These are phyloP conservation scores for Fusarium nodosum DNA, from an alignment of 2,329 filamentous ascomycete species.

Conservation along the genomic window DNA sequence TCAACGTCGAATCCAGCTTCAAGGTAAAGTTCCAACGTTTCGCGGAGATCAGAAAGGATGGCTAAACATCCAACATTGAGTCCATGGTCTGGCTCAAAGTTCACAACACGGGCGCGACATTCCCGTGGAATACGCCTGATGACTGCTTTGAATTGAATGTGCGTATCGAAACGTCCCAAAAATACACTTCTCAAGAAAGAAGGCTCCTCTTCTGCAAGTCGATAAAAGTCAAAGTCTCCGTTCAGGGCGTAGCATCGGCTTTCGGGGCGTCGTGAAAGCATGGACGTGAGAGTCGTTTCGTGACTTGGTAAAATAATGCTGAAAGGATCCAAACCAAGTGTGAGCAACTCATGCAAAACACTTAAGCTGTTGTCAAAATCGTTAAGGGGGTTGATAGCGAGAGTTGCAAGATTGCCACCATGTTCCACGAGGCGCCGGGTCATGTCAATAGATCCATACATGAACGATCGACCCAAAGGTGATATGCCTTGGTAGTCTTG, in stretches of 20 bases:
- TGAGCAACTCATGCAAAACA: constrained; percentile 14
- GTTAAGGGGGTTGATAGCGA: not conserved
- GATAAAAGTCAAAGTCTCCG: constrained; percentile 39
- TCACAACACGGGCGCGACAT: constrained; percentile 25
- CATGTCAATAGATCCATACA: not conserved
- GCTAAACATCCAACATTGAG: constrained; percentile 11
- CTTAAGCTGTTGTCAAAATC: not conserved
- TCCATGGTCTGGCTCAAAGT: constrained; percentile 6
- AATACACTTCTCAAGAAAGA: constrained; percentile 15
- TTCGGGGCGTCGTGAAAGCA: not conserved
- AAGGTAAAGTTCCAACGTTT: constrained; percentile 26
- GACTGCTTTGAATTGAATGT: not conserved
- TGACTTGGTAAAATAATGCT: not conserved
- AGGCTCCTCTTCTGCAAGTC: constrained; percentile 32
- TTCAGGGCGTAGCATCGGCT: constrained; percentile 31
- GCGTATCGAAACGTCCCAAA: not conserved
- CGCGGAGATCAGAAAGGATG: constrained; percentile 16
- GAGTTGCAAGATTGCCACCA: constrained; percentile 29
- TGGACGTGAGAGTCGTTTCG: constrained; percentile 10
- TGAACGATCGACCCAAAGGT: constrained; percentile 22
- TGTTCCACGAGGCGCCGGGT: constrained; percentile 23
- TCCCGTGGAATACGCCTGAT: constrained; percentile 38
- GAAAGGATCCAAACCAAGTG: constrained; percentile 35
- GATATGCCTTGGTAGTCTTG: constrained; percentile 18
- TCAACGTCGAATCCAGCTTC: constrained; percentile 38